Percentiles rank a stretch among this genome's conserved stretches.
Conservation (phyloP, 176 grass and related monocot genomes). For the Chloris gayana region DNA sequence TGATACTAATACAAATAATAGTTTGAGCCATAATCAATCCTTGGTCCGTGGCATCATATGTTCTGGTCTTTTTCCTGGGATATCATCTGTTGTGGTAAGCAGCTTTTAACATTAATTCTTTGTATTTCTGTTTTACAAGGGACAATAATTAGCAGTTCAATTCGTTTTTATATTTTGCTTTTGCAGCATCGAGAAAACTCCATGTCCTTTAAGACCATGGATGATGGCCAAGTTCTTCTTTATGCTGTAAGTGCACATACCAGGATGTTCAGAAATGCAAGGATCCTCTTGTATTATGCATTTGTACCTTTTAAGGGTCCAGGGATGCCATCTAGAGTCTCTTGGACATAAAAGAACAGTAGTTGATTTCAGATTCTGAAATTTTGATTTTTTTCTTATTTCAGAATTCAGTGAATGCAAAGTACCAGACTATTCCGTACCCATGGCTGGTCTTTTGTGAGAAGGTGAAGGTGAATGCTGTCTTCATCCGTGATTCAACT, state of each 20-base stretch:
- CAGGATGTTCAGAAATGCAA: neutral
- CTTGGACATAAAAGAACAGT: too few relatives aligned
- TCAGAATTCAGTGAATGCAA: constrained; percentile 96
- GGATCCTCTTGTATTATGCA: neutral
- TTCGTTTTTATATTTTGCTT: constrained; percentile 31
- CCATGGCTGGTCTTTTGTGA: constrained; percentile 96
- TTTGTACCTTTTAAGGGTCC: neutral
- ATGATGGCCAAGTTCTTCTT: constrained; percentile 97
- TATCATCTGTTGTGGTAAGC: constrained; percentile 91
- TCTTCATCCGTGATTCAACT: constrained; percentile 93
- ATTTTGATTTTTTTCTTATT: constrained; percentile 27
- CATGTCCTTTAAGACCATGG: constrained; percentile 98
- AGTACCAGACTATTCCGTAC: constrained; percentile 88
- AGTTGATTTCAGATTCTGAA: constrained; percentile 7
- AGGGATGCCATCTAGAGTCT: neutral
- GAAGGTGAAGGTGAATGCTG: constrained; percentile 93
- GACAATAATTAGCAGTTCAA: neutral
- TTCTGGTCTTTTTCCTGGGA: constrained; percentile 90
- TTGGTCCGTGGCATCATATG: constrained; percentile 89
- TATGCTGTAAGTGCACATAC: constrained; percentile 76
- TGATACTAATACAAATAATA: constrained; percentile 71
- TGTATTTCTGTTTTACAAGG: constrained; percentile 9
- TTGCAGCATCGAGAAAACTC: constrained; percentile 94
- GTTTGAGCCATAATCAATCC: constrained; percentile 95
- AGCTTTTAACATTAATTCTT: neutral